Percentiles rank a stretch among this genome's conserved stretches.
These are phyloP conservation scores for Podila epigama DNA, from an alignment of 192 early-diverging fungal species.

Conservation along the genomic window DNA sequence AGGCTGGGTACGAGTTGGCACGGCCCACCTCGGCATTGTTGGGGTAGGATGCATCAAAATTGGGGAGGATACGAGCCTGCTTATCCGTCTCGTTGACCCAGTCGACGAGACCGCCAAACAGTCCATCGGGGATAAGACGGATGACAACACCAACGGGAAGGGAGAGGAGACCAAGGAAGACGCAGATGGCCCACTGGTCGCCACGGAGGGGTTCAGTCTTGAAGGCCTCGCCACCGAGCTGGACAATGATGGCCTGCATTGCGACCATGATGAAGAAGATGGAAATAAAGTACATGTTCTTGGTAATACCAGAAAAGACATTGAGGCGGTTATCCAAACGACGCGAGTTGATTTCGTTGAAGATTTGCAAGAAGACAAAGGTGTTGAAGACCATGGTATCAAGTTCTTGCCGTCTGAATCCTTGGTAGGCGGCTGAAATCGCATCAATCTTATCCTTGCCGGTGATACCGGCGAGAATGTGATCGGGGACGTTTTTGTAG, in stretches of 20 bases:
- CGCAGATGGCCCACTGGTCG: constrained; percentile 82
- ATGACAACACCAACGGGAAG: constrained; percentile 85
- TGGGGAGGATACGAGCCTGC: constrained; percentile 13
- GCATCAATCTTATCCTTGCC: not conserved
- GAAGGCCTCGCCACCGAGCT: constrained; percentile 90
- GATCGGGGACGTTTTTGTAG: constrained; percentile 29
- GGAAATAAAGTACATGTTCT: constrained; percentile 80
- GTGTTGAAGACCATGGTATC: constrained; percentile 89
- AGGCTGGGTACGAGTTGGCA: constrained; percentile 32
- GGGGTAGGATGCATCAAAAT: constrained; percentile 30
- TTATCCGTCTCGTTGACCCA: constrained; percentile 22
- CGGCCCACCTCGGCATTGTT: constrained; percentile 12
- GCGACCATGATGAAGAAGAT: constrained; percentile 81
- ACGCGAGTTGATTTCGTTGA: constrained; percentile 90
- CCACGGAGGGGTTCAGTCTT: constrained; percentile 69
- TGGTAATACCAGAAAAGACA: constrained; percentile 78
- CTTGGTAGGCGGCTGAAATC: not conserved
- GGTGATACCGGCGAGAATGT: not conserved
- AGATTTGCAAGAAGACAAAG: constrained; percentile 90
- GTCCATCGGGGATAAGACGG: constrained; percentile 79
- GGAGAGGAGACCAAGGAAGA: constrained; percentile 78
- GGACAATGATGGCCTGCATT: constrained; percentile 86
- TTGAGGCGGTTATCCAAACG: constrained; percentile 80
- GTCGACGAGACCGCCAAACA: constrained; percentile 43
- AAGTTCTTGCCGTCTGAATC: constrained; percentile 55